phyloP scores from a whole-genome alignment of 148 eudicot species.

The Suaeda aralocaspica region DNA sequence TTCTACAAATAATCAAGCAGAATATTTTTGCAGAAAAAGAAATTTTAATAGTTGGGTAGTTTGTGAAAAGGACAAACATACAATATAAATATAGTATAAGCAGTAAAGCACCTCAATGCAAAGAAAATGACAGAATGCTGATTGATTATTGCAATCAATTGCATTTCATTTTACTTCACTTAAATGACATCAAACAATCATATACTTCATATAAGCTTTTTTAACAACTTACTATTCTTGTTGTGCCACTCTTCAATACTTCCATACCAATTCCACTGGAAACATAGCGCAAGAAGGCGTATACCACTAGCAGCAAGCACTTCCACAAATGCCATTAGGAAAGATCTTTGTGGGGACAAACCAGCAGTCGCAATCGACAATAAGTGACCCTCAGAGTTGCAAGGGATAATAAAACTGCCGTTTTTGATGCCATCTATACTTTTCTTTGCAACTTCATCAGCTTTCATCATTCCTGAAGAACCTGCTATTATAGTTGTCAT shows the following conservation, averaged over 20 bases:
- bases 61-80: too few species aligned
- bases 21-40: too few species aligned
- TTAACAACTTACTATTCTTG: conserved; percentile 27
- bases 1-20: too few species aligned
- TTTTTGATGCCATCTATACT: conserved; percentile 60
- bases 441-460: conserved; percentile 81
- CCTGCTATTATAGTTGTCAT: conserved; percentile 69
- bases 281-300: conserved; percentile 62
- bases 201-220: not conserved
- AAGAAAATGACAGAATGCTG: too few species aligned
- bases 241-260: conserved; percentile 67
- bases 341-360: conserved; percentile 79
- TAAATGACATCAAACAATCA: not conserved
- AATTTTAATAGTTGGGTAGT: too few species aligned
- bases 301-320: conserved; percentile 52
- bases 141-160: not conserved
- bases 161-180: not conserved
- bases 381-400: conserved; percentile 73
- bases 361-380: conserved; percentile 79
- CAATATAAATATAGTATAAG: too few species aligned
- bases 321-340: conserved; percentile 80
- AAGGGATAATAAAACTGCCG: conserved; percentile 67
- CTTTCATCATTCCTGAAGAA: conserved; percentile 84
- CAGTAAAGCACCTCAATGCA: too few species aligned
- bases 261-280: conserved; percentile 80